Percentiles rank a stretch among this genome's conserved stretches.
These are phyloP conservation scores for Prototheca cutis DNA, from an alignment of 163 green algal genomes.

Conservation along the genomic window DNA sequence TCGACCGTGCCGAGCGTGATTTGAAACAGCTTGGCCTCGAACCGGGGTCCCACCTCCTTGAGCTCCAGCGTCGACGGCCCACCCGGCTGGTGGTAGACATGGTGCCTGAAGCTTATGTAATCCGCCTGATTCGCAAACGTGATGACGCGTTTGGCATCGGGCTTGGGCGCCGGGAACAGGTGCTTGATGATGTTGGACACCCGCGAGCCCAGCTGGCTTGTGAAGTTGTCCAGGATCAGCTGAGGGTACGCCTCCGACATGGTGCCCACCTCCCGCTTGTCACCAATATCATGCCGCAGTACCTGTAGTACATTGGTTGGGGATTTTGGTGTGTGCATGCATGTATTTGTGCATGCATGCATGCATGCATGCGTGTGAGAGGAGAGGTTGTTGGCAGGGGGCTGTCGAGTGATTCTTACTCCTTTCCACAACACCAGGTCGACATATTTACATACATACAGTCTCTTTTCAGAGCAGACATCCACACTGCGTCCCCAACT, in stretches of 20 bases:
- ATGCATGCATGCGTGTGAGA: too few species aligned
- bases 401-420: too few species aligned
- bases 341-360: too few species aligned
- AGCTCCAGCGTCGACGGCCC: slow-evolving; percentile 66
- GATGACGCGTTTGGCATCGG: slow-evolving; percentile 75
- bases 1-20: slow-evolving; percentile 93
- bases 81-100: slow-evolving; percentile 76
- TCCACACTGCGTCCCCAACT: slow-evolving; percentile 2
- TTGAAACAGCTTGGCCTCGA: slow-evolving; percentile 67
- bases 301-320: too few species aligned
- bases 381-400: background rate
- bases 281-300: slow-evolving; percentile 94
- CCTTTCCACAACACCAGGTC: too few species aligned
- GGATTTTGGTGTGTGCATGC: too few species aligned
- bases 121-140: slow-evolving; percentile 80
- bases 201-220: slow-evolving; percentile 55
- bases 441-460: too few species aligned
- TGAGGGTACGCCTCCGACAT: slow-evolving; percentile 90
- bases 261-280: slow-evolving; percentile 79
- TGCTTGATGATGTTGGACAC: slow-evolving; percentile 80
- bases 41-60: slow-evolving; percentile 78
- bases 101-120: slow-evolving; percentile 92
- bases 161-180: slow-evolving; percentile 79
- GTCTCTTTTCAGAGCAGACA: background rate
- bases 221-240: slow-evolving; percentile 91